A percentile compares a stretch with the other conserved stretches of the same genome.
phyloP scores from a whole-genome alignment of 1,284 basidiomycete genomes.

The Ustilago nuda region DNA sequence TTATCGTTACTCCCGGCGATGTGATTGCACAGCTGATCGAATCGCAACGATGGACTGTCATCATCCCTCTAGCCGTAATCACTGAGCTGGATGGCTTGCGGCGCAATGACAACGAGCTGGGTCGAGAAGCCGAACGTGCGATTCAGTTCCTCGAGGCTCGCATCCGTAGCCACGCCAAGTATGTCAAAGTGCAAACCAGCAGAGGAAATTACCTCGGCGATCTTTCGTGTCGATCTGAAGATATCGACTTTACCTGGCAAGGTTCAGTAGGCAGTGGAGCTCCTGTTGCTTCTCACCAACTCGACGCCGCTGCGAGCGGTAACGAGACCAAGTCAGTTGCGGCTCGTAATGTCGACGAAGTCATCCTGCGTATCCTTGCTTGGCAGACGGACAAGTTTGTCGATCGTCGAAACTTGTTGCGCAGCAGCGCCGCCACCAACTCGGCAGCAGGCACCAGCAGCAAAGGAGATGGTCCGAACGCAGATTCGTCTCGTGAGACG shows the following conservation, averaged over 20 bases:
- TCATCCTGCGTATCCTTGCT: slow-evolving; percentile 88
- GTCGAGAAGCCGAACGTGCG: slow-evolving; percentile 75
- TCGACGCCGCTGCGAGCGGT: slow-evolving; percentile 10
- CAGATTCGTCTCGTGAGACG: neutral
- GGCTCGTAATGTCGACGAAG: slow-evolving; percentile 90
- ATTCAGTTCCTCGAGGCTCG: slow-evolving; percentile 80
- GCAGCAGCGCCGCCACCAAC: slow-evolving; percentile 15
- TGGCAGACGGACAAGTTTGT: slow-evolving; percentile 95
- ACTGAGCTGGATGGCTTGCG: slow-evolving; percentile 94
- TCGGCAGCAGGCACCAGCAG: slow-evolving; percentile 11
- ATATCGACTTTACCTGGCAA: slow-evolving; percentile 77
- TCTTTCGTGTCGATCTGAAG: slow-evolving; percentile 84
- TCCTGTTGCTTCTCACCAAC: slow-evolving; percentile 11
- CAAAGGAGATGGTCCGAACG: slow-evolving; percentile 14
- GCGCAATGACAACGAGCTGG: slow-evolving; percentile 78
- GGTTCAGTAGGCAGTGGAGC: neutral
- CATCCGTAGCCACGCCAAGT: slow-evolving; percentile 79
- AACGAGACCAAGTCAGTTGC: slow-evolving; percentile 65
- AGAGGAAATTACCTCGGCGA: slow-evolving; percentile 91
- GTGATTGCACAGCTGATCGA: slow-evolving; percentile 77
- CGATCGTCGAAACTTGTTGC: slow-evolving; percentile 78
- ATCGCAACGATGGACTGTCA: slow-evolving; percentile 83
- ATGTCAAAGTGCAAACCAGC: slow-evolving; percentile 92
- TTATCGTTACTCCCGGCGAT: slow-evolving; percentile 74
- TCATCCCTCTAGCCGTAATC: slow-evolving; percentile 83